Evolutionary conservation across 1,284 basidiomycete species (phyloP), one percentile per base, ranked within the genome.

Genomic region (Leucoagaricus sp.): DNA sequence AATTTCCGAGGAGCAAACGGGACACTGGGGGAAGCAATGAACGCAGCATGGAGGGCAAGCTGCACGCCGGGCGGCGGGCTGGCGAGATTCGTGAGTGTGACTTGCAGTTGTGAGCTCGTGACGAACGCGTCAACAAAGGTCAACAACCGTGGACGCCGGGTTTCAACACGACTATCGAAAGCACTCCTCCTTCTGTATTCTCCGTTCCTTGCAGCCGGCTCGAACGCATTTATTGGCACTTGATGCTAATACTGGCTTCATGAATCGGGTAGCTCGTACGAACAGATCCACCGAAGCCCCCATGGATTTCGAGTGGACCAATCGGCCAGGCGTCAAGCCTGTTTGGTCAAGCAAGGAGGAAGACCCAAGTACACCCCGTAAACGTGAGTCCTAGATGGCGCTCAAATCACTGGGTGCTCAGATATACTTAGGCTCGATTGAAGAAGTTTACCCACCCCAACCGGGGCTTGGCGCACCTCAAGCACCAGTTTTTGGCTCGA

Each of bases 221-320:
- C 29, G 13, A 15, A 8, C 49, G 26, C 8, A n/a, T 34, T 31
- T 6, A 25, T 13, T 28, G 10, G 4, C 1, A 38, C 26, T 3
- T 12, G 28, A 31, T 19, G 21, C 23, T 17, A 17, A 6, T 21
- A 8, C 5, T 10, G 7, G 17, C 13, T 15, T 15, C 34, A 47
- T 47, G 49, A 47, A 52, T 34, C 34, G 33, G 21, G 17, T 12
- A 5, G 13, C 7, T 19, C 38, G 34, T 21, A 57, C 55, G 25
- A 21, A 66, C 41, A 72, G 73, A 72, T 87, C 87, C n/a, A 89
- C 75, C 51, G 89, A 91, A 65, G 87, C 85, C 5, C 89, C 89
- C 2, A 92, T 92, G 89, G 90, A 92, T 70, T 92, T 84, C 69
- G 82, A 89, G 60, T 77, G 74, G 74, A 77, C 75, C 3, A 71